A percentile compares a stretch with the other conserved stretches of the same genome.
phyloP scores from a whole-genome alignment of 73 alveolate genomes.

The Breviolum minutum region DNA sequence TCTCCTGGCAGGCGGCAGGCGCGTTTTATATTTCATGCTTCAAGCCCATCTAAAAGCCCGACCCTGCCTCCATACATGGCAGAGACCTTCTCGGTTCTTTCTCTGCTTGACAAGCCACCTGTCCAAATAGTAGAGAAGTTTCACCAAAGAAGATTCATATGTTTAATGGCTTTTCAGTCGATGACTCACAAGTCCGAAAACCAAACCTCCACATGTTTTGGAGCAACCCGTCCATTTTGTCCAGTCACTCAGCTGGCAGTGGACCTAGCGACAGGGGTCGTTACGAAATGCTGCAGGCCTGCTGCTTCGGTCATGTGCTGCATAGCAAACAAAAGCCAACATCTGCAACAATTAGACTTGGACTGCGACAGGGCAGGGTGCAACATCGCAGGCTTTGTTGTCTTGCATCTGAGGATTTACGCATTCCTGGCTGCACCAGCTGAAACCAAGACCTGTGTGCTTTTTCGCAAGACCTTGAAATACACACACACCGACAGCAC shows the following conservation, averaged over 20 bases:
- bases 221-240: constrained; percentile 29
- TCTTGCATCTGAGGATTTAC: constrained; percentile 25
- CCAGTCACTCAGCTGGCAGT: constrained; percentile 63
- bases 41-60: neutral
- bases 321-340: neutral
- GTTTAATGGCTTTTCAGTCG: neutral
- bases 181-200: neutral
- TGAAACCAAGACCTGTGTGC: neutral
- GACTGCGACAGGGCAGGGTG: constrained; percentile 16
- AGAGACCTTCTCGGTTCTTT: neutral
- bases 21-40: neutral
- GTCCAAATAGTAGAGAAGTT: neutral
- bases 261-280: constrained; percentile 2
- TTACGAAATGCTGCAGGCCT: neutral
- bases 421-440: constrained; percentile 13
- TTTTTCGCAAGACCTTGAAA: neutral
- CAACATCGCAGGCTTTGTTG: constrained; percentile 6
- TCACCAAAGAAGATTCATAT: too few species aligned
- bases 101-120: constrained; percentile 50
- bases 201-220: constrained; percentile 41
- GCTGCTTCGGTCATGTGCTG: neutral
- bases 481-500: neutral
- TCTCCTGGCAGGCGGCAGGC: neutral
- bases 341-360: neutral
- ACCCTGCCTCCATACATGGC: constrained; percentile 36